Conservation (phyloP, 208 protist species). For the Leishmania braziliensis region DNA sequence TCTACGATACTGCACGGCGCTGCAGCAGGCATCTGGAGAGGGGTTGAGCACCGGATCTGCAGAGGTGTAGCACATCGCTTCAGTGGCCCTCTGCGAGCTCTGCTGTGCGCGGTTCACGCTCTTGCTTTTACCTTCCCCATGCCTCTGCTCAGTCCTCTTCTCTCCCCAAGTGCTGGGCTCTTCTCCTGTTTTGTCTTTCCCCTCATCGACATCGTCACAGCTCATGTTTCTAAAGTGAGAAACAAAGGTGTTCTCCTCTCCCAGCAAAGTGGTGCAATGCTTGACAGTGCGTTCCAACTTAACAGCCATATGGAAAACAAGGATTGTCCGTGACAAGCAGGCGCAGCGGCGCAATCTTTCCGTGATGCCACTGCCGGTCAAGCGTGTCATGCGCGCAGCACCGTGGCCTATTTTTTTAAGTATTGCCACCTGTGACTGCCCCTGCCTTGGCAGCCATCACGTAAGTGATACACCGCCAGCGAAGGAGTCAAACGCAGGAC, state of each 20-base stretch:
- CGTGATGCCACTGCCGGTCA: background rate
- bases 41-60: background rate
- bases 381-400: background rate
- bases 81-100: background rate
- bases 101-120: background rate
- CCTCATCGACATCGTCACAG: background rate
- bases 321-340: background rate
- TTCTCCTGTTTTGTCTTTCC: background rate
- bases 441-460: background rate
- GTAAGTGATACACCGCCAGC: background rate
- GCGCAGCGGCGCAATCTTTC: background rate
- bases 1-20: constrained; percentile 51
- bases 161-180: background rate
- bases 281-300: background rate
- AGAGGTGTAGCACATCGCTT: background rate
- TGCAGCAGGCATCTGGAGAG: constrained; percentile 22
- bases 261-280: background rate
- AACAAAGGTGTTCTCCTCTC: background rate
- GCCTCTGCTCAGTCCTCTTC: background rate
- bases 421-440: background rate
- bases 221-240: background rate
- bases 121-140: background rate
- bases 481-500: background rate
- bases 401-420: background rate
- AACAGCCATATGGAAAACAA: background rate